Evolutionary conservation across 768 basidiomycete genomes (phyloP).

Genomic region (Leccinum sublutescens): DNA sequence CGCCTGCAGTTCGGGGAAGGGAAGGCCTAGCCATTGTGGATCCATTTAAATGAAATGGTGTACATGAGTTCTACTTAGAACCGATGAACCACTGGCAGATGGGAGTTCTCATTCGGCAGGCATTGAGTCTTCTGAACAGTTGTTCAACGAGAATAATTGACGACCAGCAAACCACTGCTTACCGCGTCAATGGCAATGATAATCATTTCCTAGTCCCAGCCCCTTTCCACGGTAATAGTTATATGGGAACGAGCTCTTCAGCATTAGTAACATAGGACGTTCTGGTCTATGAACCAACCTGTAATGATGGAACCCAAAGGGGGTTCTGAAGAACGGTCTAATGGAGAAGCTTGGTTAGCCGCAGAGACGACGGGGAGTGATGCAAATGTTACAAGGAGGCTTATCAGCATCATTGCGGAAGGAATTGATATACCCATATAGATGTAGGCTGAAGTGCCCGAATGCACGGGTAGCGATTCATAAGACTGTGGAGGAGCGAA

Average conservation of each 20-base stretch:
- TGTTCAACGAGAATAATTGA: too few relatives aligned
- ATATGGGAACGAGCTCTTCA: too few relatives aligned
- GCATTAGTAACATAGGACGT: too few relatives aligned
- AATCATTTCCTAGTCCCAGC: too few relatives aligned
- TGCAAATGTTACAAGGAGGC: too few relatives aligned
- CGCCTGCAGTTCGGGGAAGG: constrained; percentile 30
- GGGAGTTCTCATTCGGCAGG: not conserved
- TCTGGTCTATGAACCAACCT: not conserved
- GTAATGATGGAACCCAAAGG: not conserved
- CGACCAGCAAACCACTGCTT: too few relatives aligned
- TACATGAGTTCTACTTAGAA: not conserved
- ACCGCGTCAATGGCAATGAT: too few relatives aligned
- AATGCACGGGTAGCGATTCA: not conserved
- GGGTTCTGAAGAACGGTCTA: too few relatives aligned
- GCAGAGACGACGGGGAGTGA: not conserved
- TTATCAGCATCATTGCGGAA: not conserved
- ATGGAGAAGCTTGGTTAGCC: not conserved
- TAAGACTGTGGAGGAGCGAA: not conserved
- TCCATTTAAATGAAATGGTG: not conserved
- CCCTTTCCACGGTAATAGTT: too few relatives aligned
- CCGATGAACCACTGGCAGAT: not conserved
- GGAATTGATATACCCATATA: not conserved
- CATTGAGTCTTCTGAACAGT: not conserved
- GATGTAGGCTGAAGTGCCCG: not conserved
- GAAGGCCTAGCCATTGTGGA: not conserved